Evolutionary conservation across 78 protist genomes (phyloP).

Genomic region (Paulinella micropora): DNA sequence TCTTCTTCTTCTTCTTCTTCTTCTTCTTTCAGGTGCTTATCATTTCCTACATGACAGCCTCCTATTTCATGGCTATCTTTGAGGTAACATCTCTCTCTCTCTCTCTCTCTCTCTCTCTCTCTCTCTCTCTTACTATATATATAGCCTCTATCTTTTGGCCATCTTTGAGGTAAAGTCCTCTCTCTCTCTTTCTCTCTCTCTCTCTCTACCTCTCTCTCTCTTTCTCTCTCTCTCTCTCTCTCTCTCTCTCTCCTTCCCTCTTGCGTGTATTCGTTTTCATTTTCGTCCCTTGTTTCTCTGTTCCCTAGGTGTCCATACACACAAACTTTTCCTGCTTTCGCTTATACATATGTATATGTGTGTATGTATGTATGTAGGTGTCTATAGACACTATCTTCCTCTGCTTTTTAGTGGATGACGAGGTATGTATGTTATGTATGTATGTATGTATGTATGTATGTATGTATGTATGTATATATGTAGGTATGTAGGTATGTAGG

Average conservation of each 20-base stretch:
- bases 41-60: too few relatives aligned
- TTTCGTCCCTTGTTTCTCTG: neutral
- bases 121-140: neutral
- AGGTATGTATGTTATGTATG: neutral
- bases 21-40: neutral
- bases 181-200: neutral
- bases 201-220: neutral
- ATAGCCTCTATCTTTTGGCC: too few relatives aligned
- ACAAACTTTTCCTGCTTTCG: neutral
- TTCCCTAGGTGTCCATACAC: neutral
- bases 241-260: neutral
- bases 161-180: too few relatives aligned
- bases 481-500: neutral
- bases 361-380: neutral
- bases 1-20: neutral
- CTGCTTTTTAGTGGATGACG: neutral
- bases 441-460: slow-evolving; percentile 2
- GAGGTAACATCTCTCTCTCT: neutral
- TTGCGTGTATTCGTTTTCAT: neutral
- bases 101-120: neutral
- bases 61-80: too few relatives aligned
- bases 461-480: neutral
- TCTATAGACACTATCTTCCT: neutral
- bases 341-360: neutral
- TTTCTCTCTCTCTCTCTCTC: neutral